Conservation (phyloP, 768 basidiomycete species). For the Boletus huronensis region DNA sequence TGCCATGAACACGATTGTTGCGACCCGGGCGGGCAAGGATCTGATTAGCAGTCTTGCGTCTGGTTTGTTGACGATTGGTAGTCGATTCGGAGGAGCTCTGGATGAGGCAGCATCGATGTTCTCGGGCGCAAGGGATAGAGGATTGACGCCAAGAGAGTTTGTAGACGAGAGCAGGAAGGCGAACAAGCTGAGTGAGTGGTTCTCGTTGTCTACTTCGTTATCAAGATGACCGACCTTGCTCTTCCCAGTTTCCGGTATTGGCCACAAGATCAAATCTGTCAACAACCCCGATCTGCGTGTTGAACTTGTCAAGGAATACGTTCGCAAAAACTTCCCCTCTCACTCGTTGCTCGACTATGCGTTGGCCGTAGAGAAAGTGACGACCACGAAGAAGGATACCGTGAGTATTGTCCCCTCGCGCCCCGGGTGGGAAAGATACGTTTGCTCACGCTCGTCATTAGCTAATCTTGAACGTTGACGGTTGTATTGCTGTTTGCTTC, state of each 20-base stretch:
- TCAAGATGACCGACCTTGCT: constrained; percentile 4
- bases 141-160: constrained; percentile 96
- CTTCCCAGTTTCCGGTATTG: constrained; percentile 84
- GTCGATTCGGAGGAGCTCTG: constrained; percentile 96
- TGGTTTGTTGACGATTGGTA: constrained; percentile 96
- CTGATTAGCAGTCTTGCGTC: constrained; percentile 94
- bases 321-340: constrained; percentile 92
- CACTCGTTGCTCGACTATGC: constrained; percentile 93
- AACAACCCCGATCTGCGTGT: constrained; percentile 94
- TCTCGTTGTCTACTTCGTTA: neutral
- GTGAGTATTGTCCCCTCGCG: constrained; percentile 31
- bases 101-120: constrained; percentile 98
- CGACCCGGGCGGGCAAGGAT: constrained; percentile 98
- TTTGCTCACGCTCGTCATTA: constrained; percentile 21
- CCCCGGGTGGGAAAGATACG: neutral
- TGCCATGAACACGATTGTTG: constrained; percentile 99
- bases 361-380: constrained; percentile 95
- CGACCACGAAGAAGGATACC: constrained; percentile 96
- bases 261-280: constrained; percentile 99
- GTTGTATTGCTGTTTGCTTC: constrained; percentile 94
- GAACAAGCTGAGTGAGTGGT: constrained; percentile 84
- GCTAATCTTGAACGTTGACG: constrained; percentile 96
- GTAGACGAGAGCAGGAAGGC: constrained; percentile 91
- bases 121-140: constrained; percentile 85
- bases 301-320: constrained; percentile 94